Evolutionary conservation across 1,284 basidiomycete species (phyloP).

Genomic region (Irpex lacteus): DNA sequence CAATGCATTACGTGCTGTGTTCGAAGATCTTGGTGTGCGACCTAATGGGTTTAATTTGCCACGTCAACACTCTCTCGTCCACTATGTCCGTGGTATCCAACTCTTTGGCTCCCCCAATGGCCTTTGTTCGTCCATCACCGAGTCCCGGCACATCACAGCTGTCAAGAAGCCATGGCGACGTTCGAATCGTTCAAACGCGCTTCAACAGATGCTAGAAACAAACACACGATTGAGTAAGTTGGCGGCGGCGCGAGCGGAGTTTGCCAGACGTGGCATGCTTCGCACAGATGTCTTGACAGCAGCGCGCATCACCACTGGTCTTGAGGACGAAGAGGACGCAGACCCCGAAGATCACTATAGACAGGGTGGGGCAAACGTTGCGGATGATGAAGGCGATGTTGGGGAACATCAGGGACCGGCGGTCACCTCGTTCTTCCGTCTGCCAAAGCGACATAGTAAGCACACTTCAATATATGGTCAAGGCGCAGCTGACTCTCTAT

Average conservation of each 20-base stretch:
- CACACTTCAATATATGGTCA: too few species aligned
- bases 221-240: constrained; percentile 29
- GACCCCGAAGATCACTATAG: not conserved
- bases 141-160: constrained; percentile 28
- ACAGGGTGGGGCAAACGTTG: not conserved
- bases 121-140: constrained; percentile 22
- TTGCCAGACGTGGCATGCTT: constrained; percentile 23
- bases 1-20: not conserved
- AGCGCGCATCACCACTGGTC: not conserved
- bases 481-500: too few species aligned
- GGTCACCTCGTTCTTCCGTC: not conserved
- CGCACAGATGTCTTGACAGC: not conserved
- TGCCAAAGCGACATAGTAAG: not conserved
- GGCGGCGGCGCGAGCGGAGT: constrained; percentile 22
- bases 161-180: constrained; percentile 35
- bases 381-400: not conserved
- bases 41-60: constrained; percentile 17
- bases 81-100: constrained; percentile 17
- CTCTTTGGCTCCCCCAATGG: constrained; percentile 22
- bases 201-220: constrained; percentile 32
- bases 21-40: not conserved
- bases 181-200: constrained; percentile 26
- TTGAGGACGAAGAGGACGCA: not conserved
- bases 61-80: constrained; percentile 25
- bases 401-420: not conserved